Evolutionary conservation across 2,329 filamentous ascomycete species (phyloP), one percentile per base, ranked within the genome.

Genomic region (Myrmaecium sp.): DNA sequence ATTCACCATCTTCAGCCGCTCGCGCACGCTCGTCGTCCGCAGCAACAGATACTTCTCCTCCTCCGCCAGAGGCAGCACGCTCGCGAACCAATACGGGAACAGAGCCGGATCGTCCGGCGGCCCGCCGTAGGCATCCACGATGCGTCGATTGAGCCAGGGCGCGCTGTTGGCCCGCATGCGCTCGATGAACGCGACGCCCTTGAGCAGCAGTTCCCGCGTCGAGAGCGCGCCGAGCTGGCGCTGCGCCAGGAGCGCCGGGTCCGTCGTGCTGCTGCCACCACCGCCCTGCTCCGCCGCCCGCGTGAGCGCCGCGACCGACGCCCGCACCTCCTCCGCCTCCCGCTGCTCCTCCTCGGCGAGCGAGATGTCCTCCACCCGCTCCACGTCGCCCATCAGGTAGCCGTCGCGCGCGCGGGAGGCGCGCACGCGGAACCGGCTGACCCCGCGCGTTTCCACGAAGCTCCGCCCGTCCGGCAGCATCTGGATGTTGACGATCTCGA

Each of bases 41-140:
- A 94, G 54, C 12, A 94, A 55, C 8, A 66, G 61, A 38, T 92
- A 91, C 46, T 86, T 91, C 40, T 89, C 76, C 15, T 70, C 57
- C 14, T 89, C 78, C 9, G 67, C 64, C 19, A 89, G 71, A 0
- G 82, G 82, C 8, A 92, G 52, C 12, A 89, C 72, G 42, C 71
- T 80, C 6, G 78, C 83, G 37, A 93, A 76, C 84, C 84, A 94
- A 64, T 83, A 93, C 0, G 83, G 79, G 37, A 93, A 89, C 1
- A 69, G 49, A 3, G 73, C 73, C 1, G 81, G 73, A 41, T 92
- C 80, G 10, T 67, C 59, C 0, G 82, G 83, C 12, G 74, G 75
- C 31, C 77, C 69, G 8, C 83, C 83, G 36, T 86, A 89, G 5
- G 78, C 71, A 17, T 69, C 56, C 16, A 84, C 56, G 17, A 84